Percentiles rank a stretch among this genome's conserved stretches.
Conservation (phyloP, 306 rosid genomes). For the peach (Prunus persica) region DNA sequence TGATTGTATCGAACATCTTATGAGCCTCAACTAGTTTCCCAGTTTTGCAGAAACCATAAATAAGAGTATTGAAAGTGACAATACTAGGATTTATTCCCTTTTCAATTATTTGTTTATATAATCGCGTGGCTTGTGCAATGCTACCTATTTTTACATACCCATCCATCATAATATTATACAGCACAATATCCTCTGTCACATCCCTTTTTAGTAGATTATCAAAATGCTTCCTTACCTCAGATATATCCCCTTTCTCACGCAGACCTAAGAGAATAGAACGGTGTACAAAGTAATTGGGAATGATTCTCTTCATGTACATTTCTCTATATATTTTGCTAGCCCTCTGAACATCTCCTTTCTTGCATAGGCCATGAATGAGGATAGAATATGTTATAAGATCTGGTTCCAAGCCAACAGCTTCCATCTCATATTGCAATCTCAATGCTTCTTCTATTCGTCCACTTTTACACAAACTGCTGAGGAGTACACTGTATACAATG, state of each 20-base stretch:
- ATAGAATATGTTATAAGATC: constrained; percentile 46
- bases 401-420: constrained; percentile 35
- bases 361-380: constrained; percentile 47
- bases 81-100: constrained; percentile 37
- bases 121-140: constrained; percentile 30
- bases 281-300: constrained; percentile 37
- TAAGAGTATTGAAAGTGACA: constrained; percentile 47
- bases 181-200: constrained; percentile 31
- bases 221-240: constrained; percentile 49
- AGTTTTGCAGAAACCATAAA: constrained; percentile 42
- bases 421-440: constrained; percentile 43
- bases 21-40: constrained; percentile 41
- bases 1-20: constrained; percentile 29
- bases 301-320: constrained; percentile 39
- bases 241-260: constrained; percentile 31
- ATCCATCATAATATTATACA: constrained; percentile 52
- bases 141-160: constrained; percentile 38
- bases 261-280: constrained; percentile 41
- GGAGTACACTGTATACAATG: constrained; percentile 36
- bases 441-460: constrained; percentile 43
- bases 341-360: constrained; percentile 42
- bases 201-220: constrained; percentile 19
- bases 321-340: constrained; percentile 39
- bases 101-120: constrained; percentile 34
- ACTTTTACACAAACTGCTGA: constrained; percentile 48